These are phyloP conservation scores for Debaryomyces coudertii DNA, from an alignment of 1,139 yeast species.

Conservation along the genomic window DNA sequence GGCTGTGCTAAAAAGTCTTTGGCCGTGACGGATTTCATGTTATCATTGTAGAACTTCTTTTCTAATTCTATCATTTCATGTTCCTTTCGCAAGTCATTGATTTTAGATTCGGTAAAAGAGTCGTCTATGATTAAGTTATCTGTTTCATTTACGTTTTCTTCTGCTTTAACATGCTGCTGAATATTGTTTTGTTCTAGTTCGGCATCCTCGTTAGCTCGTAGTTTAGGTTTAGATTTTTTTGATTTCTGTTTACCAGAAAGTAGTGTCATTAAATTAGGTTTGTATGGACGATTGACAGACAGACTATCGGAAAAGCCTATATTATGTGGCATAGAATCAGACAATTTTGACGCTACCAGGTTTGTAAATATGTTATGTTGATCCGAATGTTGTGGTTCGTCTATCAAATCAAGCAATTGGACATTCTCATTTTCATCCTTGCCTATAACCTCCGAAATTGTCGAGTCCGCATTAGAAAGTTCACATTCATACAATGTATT, in stretches of 20 bases:
- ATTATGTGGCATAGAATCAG: background rate
- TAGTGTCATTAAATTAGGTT: slow-evolving; percentile 13
- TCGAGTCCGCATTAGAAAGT: slow-evolving; percentile 22
- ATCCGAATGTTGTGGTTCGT: background rate
- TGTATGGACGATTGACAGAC: background rate
- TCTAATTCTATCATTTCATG: slow-evolving; percentile 35
- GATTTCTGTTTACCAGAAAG: slow-evolving; percentile 17
- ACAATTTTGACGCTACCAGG: background rate
- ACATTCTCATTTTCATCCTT: background rate
- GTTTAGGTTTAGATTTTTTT: slow-evolving; percentile 4
- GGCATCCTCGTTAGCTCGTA: background rate
- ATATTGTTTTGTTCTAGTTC: background rate
- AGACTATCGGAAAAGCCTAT: background rate
- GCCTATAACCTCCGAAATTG: background rate
- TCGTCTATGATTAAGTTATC: slow-evolving; percentile 12
- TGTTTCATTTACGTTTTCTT: background rate
- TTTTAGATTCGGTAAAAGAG: slow-evolving; percentile 22
- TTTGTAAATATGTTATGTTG: background rate
- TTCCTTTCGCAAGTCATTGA: slow-evolving; percentile 20
- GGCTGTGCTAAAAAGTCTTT: slow-evolving; percentile 33
- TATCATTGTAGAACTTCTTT: slow-evolving; percentile 29
- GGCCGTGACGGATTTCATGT: slow-evolving; percentile 31
- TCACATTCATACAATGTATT: slow-evolving; percentile 18
- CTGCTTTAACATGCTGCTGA: background rate
- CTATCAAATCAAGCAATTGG: background rate